Conservation (phyloP, 1,284 basidiomycete species). For the Prillingera fragicola region DNA sequence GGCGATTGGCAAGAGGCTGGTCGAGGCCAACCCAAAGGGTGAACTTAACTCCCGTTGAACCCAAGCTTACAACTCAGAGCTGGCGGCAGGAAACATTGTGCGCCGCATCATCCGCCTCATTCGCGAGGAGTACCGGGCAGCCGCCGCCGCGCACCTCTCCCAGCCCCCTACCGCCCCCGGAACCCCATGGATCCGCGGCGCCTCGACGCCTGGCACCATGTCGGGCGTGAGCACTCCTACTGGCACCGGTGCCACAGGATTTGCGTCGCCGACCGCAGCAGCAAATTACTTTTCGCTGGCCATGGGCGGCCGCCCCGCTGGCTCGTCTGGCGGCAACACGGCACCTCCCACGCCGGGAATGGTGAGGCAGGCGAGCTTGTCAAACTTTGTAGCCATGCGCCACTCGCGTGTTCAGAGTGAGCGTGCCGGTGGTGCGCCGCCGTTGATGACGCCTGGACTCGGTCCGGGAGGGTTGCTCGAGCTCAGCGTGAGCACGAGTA, state of each 20-base stretch:
- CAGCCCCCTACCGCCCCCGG: constrained; percentile 36
- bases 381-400: constrained; percentile 48
- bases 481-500: constrained; percentile 25
- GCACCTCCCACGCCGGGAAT: constrained; percentile 12
- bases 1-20: constrained; percentile 68
- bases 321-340: too few relatives aligned
- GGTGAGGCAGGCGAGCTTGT: constrained; percentile 31
- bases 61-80: constrained; percentile 55
- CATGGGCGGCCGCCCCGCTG: too few relatives aligned
- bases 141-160: constrained; percentile 36
- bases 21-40: constrained; percentile 92
- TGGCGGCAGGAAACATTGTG: constrained; percentile 89
- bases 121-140: constrained; percentile 76
- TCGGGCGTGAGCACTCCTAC: too few relatives aligned
- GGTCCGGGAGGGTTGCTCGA: constrained; percentile 6
- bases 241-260: too few relatives aligned
- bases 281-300: too few relatives aligned
- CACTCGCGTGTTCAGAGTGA: constrained; percentile 46
- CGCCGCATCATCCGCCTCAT: constrained; percentile 86
- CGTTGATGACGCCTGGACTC: not conserved
- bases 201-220: constrained; percentile 39
- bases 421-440: constrained; percentile 20
- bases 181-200: constrained; percentile 40
- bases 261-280: too few relatives aligned
- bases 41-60: constrained; percentile 4